phyloP scores from a whole-genome alignment of 306 rosid species.

The Trifolium pratense region DNA sequence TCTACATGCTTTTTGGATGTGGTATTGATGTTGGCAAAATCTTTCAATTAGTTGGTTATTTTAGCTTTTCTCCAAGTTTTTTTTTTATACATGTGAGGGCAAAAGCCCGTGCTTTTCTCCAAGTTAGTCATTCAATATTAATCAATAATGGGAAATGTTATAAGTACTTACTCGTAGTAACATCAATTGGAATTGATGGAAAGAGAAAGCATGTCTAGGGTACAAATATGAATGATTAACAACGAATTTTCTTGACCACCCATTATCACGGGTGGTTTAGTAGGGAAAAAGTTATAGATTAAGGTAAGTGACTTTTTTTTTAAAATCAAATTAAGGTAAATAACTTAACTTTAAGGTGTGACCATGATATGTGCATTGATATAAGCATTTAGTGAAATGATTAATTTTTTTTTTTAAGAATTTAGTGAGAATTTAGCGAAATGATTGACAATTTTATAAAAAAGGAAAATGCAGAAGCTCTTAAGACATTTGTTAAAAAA shows the following conservation, averaged over 20 bases:
- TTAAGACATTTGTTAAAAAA: too few relatives aligned
- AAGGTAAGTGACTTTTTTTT: neutral
- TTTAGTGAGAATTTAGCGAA: too few relatives aligned
- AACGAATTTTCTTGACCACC: neutral
- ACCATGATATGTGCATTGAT: neutral
- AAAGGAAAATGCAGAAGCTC: conserved; percentile 1
- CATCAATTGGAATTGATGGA: neutral
- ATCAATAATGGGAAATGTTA: neutral
- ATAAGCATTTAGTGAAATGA: conserved; percentile 8
- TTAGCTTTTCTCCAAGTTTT: too few relatives aligned
- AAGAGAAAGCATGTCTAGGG: neutral
- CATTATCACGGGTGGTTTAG: conserved; percentile 14
- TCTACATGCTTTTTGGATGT: too few relatives aligned
- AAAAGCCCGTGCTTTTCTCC: too few relatives aligned
- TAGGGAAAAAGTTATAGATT: neutral
- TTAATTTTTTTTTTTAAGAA: too few relatives aligned
- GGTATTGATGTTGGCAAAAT: too few relatives aligned
- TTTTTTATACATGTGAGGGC: too few relatives aligned
- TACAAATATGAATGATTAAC: neutral
- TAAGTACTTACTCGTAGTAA: neutral
- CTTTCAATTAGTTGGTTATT: too few relatives aligned
- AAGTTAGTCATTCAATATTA: too few relatives aligned
- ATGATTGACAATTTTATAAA: too few relatives aligned
- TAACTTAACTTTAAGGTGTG: neutral
- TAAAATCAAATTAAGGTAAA: neutral